Evolutionary conservation across 345 rosid species (phyloP), one percentile per base, ranked within the genome.

Genomic region (Toxicodendron radicans): DNA sequence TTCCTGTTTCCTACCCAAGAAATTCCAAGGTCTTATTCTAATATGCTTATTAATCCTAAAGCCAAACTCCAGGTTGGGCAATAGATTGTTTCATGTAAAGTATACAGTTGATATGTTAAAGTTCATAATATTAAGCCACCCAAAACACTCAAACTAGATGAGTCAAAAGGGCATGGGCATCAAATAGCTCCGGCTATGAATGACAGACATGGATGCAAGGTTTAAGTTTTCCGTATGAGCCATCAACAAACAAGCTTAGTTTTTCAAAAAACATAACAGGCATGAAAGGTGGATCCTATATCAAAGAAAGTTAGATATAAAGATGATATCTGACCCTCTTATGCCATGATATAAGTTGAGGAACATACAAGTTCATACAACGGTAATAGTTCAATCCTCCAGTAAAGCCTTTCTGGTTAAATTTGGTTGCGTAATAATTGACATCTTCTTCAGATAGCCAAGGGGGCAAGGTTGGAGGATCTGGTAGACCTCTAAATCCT

Each of bases 351-450:
- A 11, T 3, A 56, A 30, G 51, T n/a, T 64, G 11, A 16, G 7
- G 63, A 71, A 84, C 90, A 48, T 89, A 91, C 97, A 80, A 75
- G 81, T 93, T 76, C 77, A 85, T 2, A 64, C 92, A 88, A 17
- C 97, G 89, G 38, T 94, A 94, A 81, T 90, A 91, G 87, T 91
- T 94, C 75, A 91, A 56, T 64, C 87, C 92, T 60, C 98, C 98
- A 11, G 92, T 85, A 83, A 93, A 93, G 69, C 98, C 98, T 61
- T 79, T 85, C 81, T 89, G 78, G 38, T 76, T 70, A 77, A 83
- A 91, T 78, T 89, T 91, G 27, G 78, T 74, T 35, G 85, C 97
- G 72, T 83, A 91, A 76, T 79, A 87, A 62, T 78, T 75, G 45
- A 91, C 64, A 62, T 93, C 95, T 71, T 90, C 79, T 65, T 90